phyloP scores from a whole-genome alignment of 2,329 filamentous ascomycete species.

The Camptophora hylomeconis region DNA sequence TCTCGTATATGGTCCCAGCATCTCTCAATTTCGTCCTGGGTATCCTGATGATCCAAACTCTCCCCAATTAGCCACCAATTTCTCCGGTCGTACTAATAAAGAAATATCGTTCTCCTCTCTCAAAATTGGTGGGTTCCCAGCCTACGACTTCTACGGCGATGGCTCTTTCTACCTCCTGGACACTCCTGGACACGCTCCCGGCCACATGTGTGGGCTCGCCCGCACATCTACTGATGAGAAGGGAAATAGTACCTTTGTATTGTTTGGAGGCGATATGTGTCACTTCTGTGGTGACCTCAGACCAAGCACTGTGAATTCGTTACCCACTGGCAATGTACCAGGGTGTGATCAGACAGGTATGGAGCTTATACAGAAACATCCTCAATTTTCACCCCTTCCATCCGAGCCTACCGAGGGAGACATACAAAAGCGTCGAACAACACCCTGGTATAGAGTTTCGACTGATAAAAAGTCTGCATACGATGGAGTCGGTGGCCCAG shows the following conservation, averaged over 20 bases:
- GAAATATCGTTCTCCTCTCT: constrained; percentile 13
- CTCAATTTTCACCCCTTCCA: too few relatives aligned
- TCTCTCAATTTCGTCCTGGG: constrained; percentile 36
- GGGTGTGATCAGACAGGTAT: too few relatives aligned
- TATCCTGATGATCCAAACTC: constrained; percentile 29
- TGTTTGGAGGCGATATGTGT: constrained; percentile 5
- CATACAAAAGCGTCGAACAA: too few relatives aligned
- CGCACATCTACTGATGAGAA: constrained; percentile 22
- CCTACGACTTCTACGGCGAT: constrained; percentile 29
- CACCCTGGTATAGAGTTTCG: constrained; percentile 17
- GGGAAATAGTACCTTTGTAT: constrained; percentile 6
- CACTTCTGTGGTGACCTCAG: constrained; percentile 5
- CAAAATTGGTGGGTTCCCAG: constrained; percentile 25
- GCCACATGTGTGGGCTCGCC: constrained; percentile 37
- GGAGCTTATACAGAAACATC: too few relatives aligned
- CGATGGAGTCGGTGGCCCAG: constrained; percentile 17
- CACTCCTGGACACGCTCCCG: constrained; percentile 34
- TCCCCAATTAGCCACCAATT: constrained; percentile 24
- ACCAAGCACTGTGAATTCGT: too few relatives aligned
- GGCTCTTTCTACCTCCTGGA: constrained; percentile 30
- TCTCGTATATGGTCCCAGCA: constrained; percentile 41
- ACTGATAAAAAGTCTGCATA: constrained; percentile 6
- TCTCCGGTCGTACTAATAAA: constrained; percentile 17
- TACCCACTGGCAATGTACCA: too few relatives aligned
- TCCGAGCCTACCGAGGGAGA: too few relatives aligned